Conservation (phyloP, 768 basidiomycete genomes). For the Russula earlei region DNA sequence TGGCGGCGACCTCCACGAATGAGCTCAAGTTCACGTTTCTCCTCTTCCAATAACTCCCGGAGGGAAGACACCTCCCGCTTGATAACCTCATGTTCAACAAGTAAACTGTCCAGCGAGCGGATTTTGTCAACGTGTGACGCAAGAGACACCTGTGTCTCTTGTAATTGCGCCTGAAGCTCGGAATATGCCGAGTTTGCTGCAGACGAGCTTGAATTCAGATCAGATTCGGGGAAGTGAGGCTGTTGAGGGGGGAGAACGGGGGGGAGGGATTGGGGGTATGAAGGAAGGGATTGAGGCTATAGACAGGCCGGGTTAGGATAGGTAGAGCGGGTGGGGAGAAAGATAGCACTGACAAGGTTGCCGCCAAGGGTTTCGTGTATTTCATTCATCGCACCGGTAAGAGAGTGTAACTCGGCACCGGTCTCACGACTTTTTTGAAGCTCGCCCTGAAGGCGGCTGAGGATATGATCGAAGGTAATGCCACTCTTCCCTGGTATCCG, state of each 20-base stretch:
- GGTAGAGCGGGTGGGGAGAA: neutral
- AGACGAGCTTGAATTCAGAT: conserved; percentile 13
- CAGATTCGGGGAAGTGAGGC: conserved; percentile 22
- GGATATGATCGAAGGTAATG: conserved; percentile 85
- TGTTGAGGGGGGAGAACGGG: conserved; percentile 38
- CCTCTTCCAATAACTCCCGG: conserved; percentile 61
- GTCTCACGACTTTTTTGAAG: conserved; percentile 95
- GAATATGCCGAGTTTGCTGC: conserved; percentile 33
- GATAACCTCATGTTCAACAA: conserved; percentile 78
- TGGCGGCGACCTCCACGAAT: conserved; percentile 23
- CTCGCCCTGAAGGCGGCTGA: conserved; percentile 82
- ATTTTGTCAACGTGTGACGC: conserved; percentile 75
- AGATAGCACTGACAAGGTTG: conserved; percentile 45
- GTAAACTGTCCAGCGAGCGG: conserved; percentile 67
- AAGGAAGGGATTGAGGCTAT: conserved; percentile 52
- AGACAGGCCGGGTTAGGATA: neutral
- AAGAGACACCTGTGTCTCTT: conserved; percentile 74
- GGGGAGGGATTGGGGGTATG: conserved; percentile 57
- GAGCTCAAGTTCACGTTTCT: conserved; percentile 41
- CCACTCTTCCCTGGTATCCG: conserved; percentile 75
- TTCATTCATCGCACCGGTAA: conserved; percentile 77
- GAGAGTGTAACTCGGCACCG: conserved; percentile 68
- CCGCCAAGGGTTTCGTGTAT: conserved; percentile 89
- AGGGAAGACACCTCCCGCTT: conserved; percentile 68
- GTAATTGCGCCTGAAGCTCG: conserved; percentile 74